A percentile compares a stretch with the other conserved stretches of the same genome.
Evolutionary conservation across 441 rosid genomes (phyloP).

Genomic region (Corymbia citriodora): DNA sequence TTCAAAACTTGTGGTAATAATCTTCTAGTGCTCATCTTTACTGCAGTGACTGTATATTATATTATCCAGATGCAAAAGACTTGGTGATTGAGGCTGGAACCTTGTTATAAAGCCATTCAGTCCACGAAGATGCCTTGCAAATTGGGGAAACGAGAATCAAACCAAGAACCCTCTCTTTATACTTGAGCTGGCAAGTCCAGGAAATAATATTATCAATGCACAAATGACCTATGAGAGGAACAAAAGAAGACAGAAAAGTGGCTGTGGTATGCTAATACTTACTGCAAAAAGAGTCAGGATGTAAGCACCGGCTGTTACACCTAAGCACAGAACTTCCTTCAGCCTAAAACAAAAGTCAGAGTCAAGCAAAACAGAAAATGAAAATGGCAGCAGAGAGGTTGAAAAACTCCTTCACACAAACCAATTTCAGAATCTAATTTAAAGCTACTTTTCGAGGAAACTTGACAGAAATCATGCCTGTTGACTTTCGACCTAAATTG

Average conservation of each 20-base stretch:
- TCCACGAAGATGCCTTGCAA: constrained; percentile 62
- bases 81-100: constrained; percentile 13
- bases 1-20: neutral
- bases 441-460: neutral
- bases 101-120: constrained; percentile 71
- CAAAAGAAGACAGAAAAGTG: neutral
- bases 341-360: constrained; percentile 24
- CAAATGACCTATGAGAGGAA: neutral
- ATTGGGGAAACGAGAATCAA: constrained; percentile 59
- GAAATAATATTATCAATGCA: neutral
- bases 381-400: neutral
- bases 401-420: neutral
- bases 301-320: constrained; percentile 66
- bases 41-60: neutral
- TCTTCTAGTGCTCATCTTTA: neutral
- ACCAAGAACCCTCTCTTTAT: constrained; percentile 50
- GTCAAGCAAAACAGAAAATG: neutral
- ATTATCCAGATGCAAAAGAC: neutral
- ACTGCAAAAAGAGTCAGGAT: constrained; percentile 57
- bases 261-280: constrained; percentile 10
- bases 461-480: neutral
- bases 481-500: neutral
- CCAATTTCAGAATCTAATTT: neutral
- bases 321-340: constrained; percentile 48
- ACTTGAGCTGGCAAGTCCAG: constrained; percentile 33